These are phyloP conservation scores for Arthrobotrys entomopaga DNA, from an alignment of 2,329 filamentous ascomycete species.

Conservation along the genomic window DNA sequence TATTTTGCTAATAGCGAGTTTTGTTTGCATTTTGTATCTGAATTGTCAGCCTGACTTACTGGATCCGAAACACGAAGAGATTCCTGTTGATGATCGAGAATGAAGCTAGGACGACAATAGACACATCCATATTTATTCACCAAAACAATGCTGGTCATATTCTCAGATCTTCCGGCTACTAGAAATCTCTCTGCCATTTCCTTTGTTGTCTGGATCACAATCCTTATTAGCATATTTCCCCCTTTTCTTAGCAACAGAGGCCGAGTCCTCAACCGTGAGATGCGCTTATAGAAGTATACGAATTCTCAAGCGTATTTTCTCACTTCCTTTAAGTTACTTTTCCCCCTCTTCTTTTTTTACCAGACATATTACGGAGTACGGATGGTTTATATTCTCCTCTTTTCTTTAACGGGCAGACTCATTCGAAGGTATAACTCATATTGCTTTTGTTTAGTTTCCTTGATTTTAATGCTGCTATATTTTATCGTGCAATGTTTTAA, in stretches of 20 bases:
- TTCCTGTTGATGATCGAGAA: constrained; percentile 2
- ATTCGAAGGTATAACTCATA: constrained; percentile 55
- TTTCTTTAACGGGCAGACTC: constrained; percentile 47
- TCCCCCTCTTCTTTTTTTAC: constrained; percentile 36
- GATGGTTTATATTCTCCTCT: constrained; percentile 45
- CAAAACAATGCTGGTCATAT: constrained; percentile 48
- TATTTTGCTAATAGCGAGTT: background rate
- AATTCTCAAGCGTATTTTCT: constrained; percentile 21
- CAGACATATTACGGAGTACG: constrained; percentile 54
- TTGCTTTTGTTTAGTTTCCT: constrained; percentile 35
- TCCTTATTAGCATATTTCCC: constrained; percentile 9
- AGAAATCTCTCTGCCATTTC: constrained; percentile 22
- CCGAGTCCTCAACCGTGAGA: constrained; percentile 20
- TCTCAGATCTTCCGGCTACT: constrained; percentile 10
- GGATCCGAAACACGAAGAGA: constrained; percentile 7
- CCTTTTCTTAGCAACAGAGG: constrained; percentile 12
- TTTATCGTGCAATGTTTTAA: constrained; percentile 34
- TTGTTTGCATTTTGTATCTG: background rate
- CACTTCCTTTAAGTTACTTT: constrained; percentile 19
- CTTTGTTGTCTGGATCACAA: constrained; percentile 47
- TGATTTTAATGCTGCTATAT: constrained; percentile 24
- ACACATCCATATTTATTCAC: constrained; percentile 6
- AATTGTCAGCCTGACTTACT: background rate
- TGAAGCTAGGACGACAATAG: background rate
- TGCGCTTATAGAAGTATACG: constrained; percentile 25